Conservation (phyloP, 805 yeast species). For the Candida loeiensis region DNA sequence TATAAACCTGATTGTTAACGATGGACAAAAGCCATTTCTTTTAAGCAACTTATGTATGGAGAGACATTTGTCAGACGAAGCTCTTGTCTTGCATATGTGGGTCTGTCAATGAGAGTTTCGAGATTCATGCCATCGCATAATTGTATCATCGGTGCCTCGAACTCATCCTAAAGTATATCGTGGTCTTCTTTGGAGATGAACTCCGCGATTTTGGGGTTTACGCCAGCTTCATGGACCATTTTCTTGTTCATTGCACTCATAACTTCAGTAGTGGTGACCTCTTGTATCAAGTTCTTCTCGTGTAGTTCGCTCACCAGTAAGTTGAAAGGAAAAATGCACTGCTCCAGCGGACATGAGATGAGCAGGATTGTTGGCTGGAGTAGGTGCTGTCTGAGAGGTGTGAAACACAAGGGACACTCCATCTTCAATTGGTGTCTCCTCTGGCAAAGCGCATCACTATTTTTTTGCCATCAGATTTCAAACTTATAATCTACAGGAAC, state of each 20-base stretch:
- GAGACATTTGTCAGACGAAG: too few relatives aligned
- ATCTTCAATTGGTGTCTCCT: conserved; percentile 9
- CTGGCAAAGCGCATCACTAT: conserved; percentile 1
- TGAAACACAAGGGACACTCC: conserved; percentile 29
- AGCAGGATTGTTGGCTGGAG: conserved; percentile 26
- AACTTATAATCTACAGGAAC: not conserved
- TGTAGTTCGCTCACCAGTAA: conserved; percentile 27
- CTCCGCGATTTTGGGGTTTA: conserved; percentile 23
- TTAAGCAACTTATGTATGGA: too few relatives aligned
- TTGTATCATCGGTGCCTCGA: too few relatives aligned
- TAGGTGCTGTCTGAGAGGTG: conserved; percentile 22
- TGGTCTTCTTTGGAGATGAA: conserved; percentile 24
- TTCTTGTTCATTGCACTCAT: conserved; percentile 25
- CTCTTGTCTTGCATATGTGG: too few relatives aligned
- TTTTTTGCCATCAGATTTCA: conserved; percentile 3
- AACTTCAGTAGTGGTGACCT: conserved; percentile 21
- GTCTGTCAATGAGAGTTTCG: too few relatives aligned
- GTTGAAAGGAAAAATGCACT: conserved; percentile 34
- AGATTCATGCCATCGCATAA: too few relatives aligned
- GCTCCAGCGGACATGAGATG: conserved; percentile 25
- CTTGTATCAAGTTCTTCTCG: conserved; percentile 19
- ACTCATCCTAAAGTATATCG: conserved; percentile 7
- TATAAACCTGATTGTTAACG: too few relatives aligned
- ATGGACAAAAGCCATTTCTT: too few relatives aligned
- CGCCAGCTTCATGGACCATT: conserved; percentile 21